These are phyloP conservation scores for Podaxis sp. DNA, from an alignment of 768 basidiomycete genomes.

Conservation along the genomic window DNA sequence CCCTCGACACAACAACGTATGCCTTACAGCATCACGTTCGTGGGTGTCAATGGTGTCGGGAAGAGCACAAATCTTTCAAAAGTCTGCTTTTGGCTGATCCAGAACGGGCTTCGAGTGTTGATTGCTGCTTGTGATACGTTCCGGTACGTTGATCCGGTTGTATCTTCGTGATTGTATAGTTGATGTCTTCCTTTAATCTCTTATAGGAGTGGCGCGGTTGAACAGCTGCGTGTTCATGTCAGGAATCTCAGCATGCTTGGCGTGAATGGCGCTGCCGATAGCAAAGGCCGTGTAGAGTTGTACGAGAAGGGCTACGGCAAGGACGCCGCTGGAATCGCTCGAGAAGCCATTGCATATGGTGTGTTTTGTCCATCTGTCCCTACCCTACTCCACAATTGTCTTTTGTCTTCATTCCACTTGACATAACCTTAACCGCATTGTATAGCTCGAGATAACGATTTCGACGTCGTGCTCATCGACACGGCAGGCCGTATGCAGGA, in stretches of 20 bases:
- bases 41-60: conserved; percentile 98
- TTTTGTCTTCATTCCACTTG: conserved; percentile 2
- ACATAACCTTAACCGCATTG: not conserved
- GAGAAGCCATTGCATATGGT: conserved; percentile 93
- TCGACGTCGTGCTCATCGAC: conserved; percentile 97
- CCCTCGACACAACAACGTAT: conserved; percentile 74
- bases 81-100: conserved; percentile 98
- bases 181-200: not conserved
- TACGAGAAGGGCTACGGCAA: conserved; percentile 98
- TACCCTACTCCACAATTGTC: not conserved
- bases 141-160: conserved; percentile 45
- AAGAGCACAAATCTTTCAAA: conserved; percentile 98
- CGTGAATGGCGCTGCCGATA: conserved; percentile 65
- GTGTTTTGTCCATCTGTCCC: conserved; percentile 21
- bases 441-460: conserved; percentile 82
- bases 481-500: conserved; percentile 99
- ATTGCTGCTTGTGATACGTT: conserved; percentile 99
- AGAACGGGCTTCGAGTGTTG: conserved; percentile 89
- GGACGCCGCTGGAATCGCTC: conserved; percentile 97
- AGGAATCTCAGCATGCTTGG: conserved; percentile 87
- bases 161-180: not conserved
- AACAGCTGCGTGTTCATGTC: conserved; percentile 96
- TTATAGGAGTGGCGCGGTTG: conserved; percentile 89
- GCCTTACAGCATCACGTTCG: conserved; percentile 94
- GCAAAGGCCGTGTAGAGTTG: conserved; percentile 82